Evolutionary conservation across 129 eudicot species (phyloP), one percentile per base, ranked within the genome.

Genomic region (carrot (Daucus carota)): DNA sequence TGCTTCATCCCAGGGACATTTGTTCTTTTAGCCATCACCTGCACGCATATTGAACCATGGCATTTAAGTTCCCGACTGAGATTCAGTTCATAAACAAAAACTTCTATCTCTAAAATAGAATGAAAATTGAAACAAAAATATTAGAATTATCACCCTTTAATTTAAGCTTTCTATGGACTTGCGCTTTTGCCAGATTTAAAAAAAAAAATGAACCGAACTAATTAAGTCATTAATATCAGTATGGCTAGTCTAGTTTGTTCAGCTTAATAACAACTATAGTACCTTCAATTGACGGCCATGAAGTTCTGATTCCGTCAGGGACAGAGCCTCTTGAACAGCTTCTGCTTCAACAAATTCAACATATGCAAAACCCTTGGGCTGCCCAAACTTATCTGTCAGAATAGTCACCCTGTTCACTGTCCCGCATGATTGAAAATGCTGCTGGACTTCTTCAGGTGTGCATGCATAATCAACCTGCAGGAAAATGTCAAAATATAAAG

Each of bases 391-490:
- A 79, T 94, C 96, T 43, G 93, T 91, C 76, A 89, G 77, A 76
- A 94, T 94, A 28, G 98, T 94, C 59, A 94, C 98, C 65, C 98
- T 86, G 78, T 94, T 94, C 38, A 94, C 98, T 2, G 97, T 93
- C 13, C 98, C 98, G 70, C 98, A 93, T 71, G 96, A 71, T 76
- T 93, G 98, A 70, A 91, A 90, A 89, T 94, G 98, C 83, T 94
- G 98, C 81, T 94, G 98, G 83, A 94, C 98, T 87, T 94, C 98
- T 86, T 94, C 98, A 24, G 98, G 98, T 70, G 98, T 91, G 81
- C 98, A 94, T 8, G 98, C 92, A 82, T 94, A 94, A 81, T 94
- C 98, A 83, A 94, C 98, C 98, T 94, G 96, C 50, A 77, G 80
- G 29, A 34, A 43, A 43, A 63, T 7, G 34, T 57, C 68, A 43